Evolutionary conservation across 805 yeast genomes (phyloP).

Genomic region (Candida pseudofarinosa): DNA sequence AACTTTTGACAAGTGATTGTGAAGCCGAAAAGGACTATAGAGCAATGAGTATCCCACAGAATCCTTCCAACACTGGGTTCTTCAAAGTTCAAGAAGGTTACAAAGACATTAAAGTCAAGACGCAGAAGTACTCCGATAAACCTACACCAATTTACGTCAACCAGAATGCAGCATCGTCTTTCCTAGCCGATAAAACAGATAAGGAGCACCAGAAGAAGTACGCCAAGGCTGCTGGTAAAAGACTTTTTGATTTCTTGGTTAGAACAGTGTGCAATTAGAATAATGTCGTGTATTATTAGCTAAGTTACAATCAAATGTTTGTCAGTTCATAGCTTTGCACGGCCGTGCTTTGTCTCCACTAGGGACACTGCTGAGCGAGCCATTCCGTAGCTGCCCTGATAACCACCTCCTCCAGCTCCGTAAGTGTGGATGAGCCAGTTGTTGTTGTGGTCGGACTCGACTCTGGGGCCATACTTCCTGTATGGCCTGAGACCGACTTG

Average conservation of each 20-base stretch:
- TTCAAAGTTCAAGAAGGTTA: slow-evolving; percentile 31
- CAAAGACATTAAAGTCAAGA: slow-evolving; percentile 22
- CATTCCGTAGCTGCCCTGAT: slow-evolving; percentile 67
- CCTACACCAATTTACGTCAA: slow-evolving; percentile 30
- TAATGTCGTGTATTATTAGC: background rate
- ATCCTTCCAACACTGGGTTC: slow-evolving; percentile 24
- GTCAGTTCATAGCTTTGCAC: slow-evolving; percentile 4
- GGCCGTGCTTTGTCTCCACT: slow-evolving; percentile 18
- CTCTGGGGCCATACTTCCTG: slow-evolving; percentile 31
- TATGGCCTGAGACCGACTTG: slow-evolving; percentile 38
- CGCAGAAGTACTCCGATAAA: slow-evolving; percentile 27
- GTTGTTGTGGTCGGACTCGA: slow-evolving; percentile 24
- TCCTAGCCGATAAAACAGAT: slow-evolving; percentile 22
- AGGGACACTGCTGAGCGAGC: slow-evolving; percentile 41
- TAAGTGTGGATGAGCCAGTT: slow-evolving; percentile 55
- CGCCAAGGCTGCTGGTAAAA: slow-evolving; percentile 23
- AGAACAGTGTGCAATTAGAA: slow-evolving; percentile 17
- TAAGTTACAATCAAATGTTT: background rate
- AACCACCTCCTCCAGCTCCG: slow-evolving; percentile 77
- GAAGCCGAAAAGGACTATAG: too few relatives aligned
- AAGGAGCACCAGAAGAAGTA: slow-evolving; percentile 33
- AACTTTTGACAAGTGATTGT: too few relatives aligned
- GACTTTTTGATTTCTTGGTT: slow-evolving; percentile 17
- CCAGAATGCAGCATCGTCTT: slow-evolving; percentile 24
- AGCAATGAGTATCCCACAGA: slow-evolving; percentile 21